Evolutionary conservation across 2,329 filamentous ascomycete genomes (phyloP), one percentile per base, ranked within the genome.

Genomic region (Phyllosticta citrichinensis): DNA sequence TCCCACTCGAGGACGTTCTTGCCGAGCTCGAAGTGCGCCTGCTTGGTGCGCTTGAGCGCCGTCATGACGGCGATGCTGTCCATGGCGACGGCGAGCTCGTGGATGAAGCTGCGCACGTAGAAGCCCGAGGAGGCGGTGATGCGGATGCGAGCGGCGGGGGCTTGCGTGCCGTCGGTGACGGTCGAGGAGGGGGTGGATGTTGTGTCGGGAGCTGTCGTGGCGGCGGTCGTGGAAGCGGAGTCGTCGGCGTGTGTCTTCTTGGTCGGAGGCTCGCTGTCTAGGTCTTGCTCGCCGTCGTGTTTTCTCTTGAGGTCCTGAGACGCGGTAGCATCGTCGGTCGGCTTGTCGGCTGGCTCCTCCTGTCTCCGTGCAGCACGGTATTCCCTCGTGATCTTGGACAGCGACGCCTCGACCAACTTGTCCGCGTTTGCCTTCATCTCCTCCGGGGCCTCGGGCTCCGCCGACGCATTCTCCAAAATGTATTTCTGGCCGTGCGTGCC

Each of bases 41-140:
- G 94, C 58, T 88, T 84, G 3, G 85, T 88, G 60, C 94, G 87
- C 61, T 88, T 82, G 20, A 99, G 83, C 67, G 88, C 86, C 22
- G 89, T 85, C 93, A 99, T 97, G 65, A 94, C 80, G 35, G 83
- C 94, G 24, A 89, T 85, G 12, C 91, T 96, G 58, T 83, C 85
- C 14, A 97, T 81, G 66, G 90, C 91, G 65, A 86, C 80, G 22
- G 93, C 94, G 3, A 99, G 81, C 69, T 99, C 94, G 71, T 97
- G 91, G 68, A 91, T 92, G 66, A 99, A 85, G 62, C 89, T 95
- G 64, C 94, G 88, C 14, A 99, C 92, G 73, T 99, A 99, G 79
- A 97, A 99, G 50, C 94, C 94, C 0, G 91, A 96, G 1, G 91
- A 91, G 57, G 97, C 93, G 0, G 89, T 96, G 84, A 99, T 91